Base-by-base conservation (phyloP, 805 yeast species). In the Candida nonsorbophila region DNA sequence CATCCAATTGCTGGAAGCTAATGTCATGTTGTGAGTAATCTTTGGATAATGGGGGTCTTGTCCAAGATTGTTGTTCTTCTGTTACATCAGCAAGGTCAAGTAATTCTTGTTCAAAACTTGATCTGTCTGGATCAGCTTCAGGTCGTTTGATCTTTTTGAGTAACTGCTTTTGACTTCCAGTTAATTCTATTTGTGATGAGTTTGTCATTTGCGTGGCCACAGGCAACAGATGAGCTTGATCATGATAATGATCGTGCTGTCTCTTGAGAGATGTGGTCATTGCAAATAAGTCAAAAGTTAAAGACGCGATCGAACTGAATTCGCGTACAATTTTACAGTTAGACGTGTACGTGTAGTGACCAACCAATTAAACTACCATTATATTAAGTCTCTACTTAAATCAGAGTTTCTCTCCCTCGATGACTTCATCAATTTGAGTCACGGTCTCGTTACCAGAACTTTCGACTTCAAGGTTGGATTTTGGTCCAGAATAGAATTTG, bases 1-100 rank as follows among this genome's bases (percentile, higher is more conserved):
- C 95, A 53, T 92, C 98, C 44, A 92, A 64, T 48, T 92, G 98
- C 55, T 92, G 97, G 52, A 88, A 88, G 1, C 72, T 67, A 16
- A 83, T 67, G 44, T 81, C 87, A 1, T 46, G 43, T 2, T 80
- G 69, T 30, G 70, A 61, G 38, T 79, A 76, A 23, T 60, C 62
- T 1, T 30, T 22, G 2, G 81, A 74, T 5, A 76, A 44, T 0
- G 70, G 63, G 0, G 92, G 83, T 39, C 90, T 69, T 36, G 72
- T 67, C 63, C 72, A 65, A 9, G 26, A 31, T 30, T 65, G 72
- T 21, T 51, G 56, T 33, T 63, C 68, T 17, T 46, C 47, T 7
- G 44, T 46, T 4, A 47, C 47, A 32, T 47, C 52, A 8, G 66
- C 58, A 58, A 64, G 61, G 18, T 46, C 43, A 17, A 58, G 38